phyloP scores from a whole-genome alignment of 2,329 filamentous ascomycete species.

The Pleochaeta shiraiana region DNA sequence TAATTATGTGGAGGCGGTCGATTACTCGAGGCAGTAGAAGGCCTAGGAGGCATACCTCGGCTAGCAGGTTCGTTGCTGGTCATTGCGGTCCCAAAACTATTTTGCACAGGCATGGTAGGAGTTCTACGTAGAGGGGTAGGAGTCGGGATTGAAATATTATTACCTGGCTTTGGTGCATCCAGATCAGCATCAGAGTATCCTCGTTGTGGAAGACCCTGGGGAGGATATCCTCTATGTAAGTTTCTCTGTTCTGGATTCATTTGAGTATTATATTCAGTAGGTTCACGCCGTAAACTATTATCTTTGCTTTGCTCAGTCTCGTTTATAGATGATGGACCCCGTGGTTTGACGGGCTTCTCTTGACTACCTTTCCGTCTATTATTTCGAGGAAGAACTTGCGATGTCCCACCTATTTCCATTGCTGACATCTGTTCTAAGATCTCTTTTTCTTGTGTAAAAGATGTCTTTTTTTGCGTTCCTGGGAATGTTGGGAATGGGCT shows the following conservation, averaged over 20 bases:
- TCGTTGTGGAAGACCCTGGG: conserved; percentile 11
- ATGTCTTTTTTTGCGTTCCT: conserved; percentile 21
- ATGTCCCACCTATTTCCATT: conserved; percentile 14
- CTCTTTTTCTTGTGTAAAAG: conserved; percentile 20
- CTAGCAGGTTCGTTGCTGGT: conserved; percentile 24
- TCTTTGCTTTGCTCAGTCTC: conserved; percentile 13
- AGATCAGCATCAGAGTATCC: conserved; percentile 12
- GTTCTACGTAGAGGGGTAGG: background rate
- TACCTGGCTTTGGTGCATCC: conserved; percentile 1
- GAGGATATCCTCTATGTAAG: conserved; percentile 4
- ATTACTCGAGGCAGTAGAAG: conserved; percentile 31
- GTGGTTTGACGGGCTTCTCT: conserved; percentile 6
- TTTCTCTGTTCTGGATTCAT: conserved; percentile 11
- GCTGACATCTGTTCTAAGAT: conserved; percentile 16
- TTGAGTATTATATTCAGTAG: conserved; percentile 11
- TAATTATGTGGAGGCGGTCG: conserved; percentile 32
- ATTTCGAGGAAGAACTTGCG: conserved; percentile 9
- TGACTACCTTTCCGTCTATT: conserved; percentile 12
- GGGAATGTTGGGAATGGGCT: conserved; percentile 27
- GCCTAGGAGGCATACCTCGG: conserved; percentile 27
- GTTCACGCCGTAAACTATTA: conserved; percentile 8
- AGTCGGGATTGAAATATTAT: background rate
- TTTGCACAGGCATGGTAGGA: background rate
- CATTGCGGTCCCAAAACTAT: background rate
- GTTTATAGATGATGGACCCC: conserved; percentile 8